Base-by-base conservation (phyloP, 2,329 filamentous ascomycete species). In the Colletotrichum plurivorum region DNA sequence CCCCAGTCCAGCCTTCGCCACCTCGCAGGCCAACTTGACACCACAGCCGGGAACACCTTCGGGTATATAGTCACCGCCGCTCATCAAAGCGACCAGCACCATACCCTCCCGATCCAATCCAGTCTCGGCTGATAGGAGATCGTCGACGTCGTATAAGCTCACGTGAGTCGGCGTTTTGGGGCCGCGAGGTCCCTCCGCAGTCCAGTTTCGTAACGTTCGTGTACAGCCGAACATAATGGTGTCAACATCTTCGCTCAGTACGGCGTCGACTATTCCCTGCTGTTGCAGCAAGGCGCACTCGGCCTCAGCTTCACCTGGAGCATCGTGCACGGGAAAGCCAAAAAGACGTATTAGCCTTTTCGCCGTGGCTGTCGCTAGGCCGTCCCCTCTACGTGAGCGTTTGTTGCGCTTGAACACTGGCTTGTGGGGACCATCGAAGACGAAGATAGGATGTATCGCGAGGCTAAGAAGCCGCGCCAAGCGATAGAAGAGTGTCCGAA, bases 161-260 rank as follows among this genome's bases (percentile, higher is more conserved):
- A 98, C 92, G 76, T 98, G 96, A 0, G 95, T 98, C 0, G 94
- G 93, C 0, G 85, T 83, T 70, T 92, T 93, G 73, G 85, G 88
- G 0, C 85, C 83, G n/a, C 84, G 86, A 52, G 84, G 86, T 13
- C 85, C 86, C 76, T 97, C 94, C 3, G 93, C 87, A 0, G 93
- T 93, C 91, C 94, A 98, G 75, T 94, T 95, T 58, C 94, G 88
- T 49, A 98, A 82, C 0, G 93, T 95, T 45, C 89, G 82, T 0
- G 88, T 90, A 71, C 94, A 96, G 1, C 96, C 96, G 81, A 98
- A 98, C 95, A 98, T 98, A 75, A 98, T 88, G 2, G 95, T 96
- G 78, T 99, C 96, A 51, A 98, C 94, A 83, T 99, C 96, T 78
- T 99, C 95, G 78, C 94, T 98, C 74, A 99, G 85, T 1, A 98